phyloP scores from a whole-genome alignment of 2,329 filamentous ascomycete species.

The Tolypocladium ophioglossoides region DNA sequence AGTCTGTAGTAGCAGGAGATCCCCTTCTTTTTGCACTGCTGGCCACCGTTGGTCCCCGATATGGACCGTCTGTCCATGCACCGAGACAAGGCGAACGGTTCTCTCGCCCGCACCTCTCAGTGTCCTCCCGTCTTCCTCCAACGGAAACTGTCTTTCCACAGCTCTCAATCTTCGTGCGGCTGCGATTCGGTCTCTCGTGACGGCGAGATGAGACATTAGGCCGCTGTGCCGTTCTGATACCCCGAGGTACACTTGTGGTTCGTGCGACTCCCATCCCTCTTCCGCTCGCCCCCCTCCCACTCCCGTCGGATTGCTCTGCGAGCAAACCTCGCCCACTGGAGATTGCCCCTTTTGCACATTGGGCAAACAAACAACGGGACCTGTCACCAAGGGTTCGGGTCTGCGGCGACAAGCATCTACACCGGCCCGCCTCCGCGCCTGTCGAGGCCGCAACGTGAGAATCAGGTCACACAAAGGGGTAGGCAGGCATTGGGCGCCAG shows the following conservation, averaged over 20 bases:
- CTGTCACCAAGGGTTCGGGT: background rate
- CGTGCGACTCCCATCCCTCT: background rate
- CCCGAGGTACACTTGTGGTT: background rate
- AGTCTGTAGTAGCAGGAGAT: background rate
- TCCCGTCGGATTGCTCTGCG: background rate
- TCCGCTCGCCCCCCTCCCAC: background rate
- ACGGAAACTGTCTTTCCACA: background rate
- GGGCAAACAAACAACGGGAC: background rate
- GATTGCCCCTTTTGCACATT: background rate
- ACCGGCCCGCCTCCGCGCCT: background rate
- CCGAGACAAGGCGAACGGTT: background rate
- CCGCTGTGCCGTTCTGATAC: background rate
- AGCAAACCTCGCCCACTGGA: background rate
- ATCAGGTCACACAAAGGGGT: background rate
- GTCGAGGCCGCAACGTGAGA: background rate
- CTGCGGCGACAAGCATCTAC: background rate
- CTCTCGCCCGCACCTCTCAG: background rate
- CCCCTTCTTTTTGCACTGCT: background rate
- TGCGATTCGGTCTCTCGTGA: background rate
- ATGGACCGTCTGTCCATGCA: background rate
- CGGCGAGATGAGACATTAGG: background rate
- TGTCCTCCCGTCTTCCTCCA: background rate
- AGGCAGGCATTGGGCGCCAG: too few species aligned
- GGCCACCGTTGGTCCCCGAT: too few species aligned
- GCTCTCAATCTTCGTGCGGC: background rate